Evolutionary conservation across 2,329 filamentous ascomycete genomes (phyloP).

Genomic region (Microdochium paspali): DNA sequence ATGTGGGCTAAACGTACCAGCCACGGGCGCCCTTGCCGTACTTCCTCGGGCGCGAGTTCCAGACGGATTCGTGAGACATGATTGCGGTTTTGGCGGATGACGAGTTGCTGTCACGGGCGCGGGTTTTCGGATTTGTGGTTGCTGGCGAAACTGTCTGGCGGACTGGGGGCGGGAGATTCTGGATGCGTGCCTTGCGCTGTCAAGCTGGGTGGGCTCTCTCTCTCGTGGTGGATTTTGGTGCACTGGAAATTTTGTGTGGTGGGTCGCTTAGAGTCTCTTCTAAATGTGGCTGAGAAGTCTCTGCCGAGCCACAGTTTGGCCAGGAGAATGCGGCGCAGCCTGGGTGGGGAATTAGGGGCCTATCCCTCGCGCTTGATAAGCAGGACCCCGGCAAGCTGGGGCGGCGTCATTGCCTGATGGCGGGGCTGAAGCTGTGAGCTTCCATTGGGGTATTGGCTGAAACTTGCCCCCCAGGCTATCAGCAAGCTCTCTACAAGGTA

Average conservation of each 20-base stretch:
- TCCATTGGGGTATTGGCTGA: background rate
- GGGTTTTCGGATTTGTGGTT: slow-evolving; percentile 21
- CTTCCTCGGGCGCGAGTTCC: slow-evolving; percentile 94
- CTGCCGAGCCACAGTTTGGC: background rate
- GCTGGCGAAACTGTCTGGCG: background rate
- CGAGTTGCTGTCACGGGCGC: slow-evolving; percentile 20
- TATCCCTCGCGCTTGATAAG: background rate
- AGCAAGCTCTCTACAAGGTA: background rate
- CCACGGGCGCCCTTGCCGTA: slow-evolving; percentile 94
- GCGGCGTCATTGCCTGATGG: background rate
- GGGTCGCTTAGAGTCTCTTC: background rate
- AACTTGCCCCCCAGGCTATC: slow-evolving; percentile 1
- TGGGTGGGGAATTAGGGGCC: background rate
- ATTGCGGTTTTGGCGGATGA: slow-evolving; percentile 26
- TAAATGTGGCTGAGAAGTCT: background rate
- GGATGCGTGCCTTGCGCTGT: background rate
- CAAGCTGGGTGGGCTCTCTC: background rate
- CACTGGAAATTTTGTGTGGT: slow-evolving; percentile 1
- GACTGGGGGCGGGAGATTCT: background rate
- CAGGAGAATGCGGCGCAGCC: background rate
- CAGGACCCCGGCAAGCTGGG: background rate
- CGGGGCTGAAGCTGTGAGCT: background rate
- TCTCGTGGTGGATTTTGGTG: background rate
- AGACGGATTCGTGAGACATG: slow-evolving; percentile 85
- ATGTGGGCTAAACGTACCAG: slow-evolving; percentile 59